Evolutionary conservation across 495 filamentous ascomycete genomes (phyloP).

Genomic region (Chaetomium tenue): DNA sequence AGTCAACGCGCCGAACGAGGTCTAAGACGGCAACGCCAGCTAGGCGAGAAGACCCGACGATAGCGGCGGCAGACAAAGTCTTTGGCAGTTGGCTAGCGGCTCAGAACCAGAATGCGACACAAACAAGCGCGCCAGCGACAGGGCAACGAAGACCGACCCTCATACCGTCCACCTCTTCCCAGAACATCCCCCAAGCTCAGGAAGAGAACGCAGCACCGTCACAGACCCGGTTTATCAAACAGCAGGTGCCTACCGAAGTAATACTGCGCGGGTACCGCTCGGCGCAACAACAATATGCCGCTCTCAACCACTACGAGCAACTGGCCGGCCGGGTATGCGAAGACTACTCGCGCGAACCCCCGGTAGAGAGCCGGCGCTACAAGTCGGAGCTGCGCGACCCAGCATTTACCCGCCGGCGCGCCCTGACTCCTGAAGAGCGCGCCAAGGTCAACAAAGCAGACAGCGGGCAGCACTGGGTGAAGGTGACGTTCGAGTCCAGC

Average conservation of each 20-base stretch:
- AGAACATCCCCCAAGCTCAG: slow-evolving; percentile 24
- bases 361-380: slow-evolving; percentile 52
- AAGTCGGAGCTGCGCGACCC: slow-evolving; percentile 65
- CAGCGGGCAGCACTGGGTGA: slow-evolving; percentile 86
- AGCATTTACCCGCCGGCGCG: slow-evolving; percentile 54
- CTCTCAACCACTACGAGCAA: slow-evolving; percentile 79
- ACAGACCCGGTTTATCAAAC: slow-evolving; percentile 26
- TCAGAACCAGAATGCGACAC: slow-evolving; percentile 33
- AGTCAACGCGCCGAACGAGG: slow-evolving; percentile 53
- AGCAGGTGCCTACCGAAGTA: slow-evolving; percentile 65
- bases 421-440: slow-evolving; percentile 66
- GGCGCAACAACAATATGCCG: slow-evolving; percentile 72
- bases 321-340: slow-evolving; percentile 80
- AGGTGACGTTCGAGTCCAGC: slow-evolving; percentile 83
- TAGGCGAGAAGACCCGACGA: slow-evolving; percentile 54
- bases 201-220: slow-evolving; percentile 35
- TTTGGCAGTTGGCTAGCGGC: slow-evolving; percentile 44
- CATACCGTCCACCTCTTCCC: slow-evolving; percentile 24
- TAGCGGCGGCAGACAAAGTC: slow-evolving; percentile 53
- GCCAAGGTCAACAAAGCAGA: slow-evolving; percentile 70
- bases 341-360: slow-evolving; percentile 76
- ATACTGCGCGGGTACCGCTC: slow-evolving; percentile 79
- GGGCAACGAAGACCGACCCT: slow-evolving; percentile 35
- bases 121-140: slow-evolving; percentile 14
- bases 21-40: slow-evolving; percentile 53